These are phyloP conservation scores for Trypanosoma avium DNA, from an alignment of 208 protist genomes.

Conservation along the genomic window DNA sequence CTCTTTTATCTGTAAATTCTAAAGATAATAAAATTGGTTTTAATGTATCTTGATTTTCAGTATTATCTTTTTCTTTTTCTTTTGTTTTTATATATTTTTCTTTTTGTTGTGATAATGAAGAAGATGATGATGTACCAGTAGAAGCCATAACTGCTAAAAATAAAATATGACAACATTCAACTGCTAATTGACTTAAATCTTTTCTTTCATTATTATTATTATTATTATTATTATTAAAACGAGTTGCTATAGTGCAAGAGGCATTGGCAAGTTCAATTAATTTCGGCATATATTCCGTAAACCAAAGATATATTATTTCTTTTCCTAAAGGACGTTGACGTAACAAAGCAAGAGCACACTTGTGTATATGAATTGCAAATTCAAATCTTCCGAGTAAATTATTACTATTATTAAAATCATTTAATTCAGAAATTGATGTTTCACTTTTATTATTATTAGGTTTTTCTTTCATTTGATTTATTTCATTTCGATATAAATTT, in stretches of 20 bases:
- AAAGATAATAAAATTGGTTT: conserved; percentile 20
- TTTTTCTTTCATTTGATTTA: conserved; percentile 10
- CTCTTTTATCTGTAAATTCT: conserved; percentile 33
- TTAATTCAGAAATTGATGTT: not conserved
- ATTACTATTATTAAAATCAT: not conserved
- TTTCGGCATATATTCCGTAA: conserved; percentile 31
- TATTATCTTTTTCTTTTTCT: not conserved
- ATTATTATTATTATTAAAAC: conserved; percentile 16
- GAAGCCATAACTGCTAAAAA: conserved; percentile 61
- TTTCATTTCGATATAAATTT: conserved; percentile 7
- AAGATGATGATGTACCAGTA: not conserved
- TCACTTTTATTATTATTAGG: no score
- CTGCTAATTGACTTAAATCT: conserved; percentile 36
- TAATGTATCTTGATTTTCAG: no score
- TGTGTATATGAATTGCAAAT: conserved; percentile 30
- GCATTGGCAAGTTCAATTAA: conserved; percentile 68
- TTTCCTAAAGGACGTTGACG: conserved; percentile 15
- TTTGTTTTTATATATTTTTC: no score
- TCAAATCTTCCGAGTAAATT: conserved; percentile 29
- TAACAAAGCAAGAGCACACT: conserved; percentile 17
- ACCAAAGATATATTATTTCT: conserved; percentile 33
- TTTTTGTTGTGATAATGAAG: no score
- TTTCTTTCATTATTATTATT: no score
- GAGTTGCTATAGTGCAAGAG: conserved; percentile 7
- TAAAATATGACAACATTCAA: conserved; percentile 50